Evolutionary conservation across 257 asterid species (phyloP).

Genomic region (Galeopsis tetrahit): DNA sequence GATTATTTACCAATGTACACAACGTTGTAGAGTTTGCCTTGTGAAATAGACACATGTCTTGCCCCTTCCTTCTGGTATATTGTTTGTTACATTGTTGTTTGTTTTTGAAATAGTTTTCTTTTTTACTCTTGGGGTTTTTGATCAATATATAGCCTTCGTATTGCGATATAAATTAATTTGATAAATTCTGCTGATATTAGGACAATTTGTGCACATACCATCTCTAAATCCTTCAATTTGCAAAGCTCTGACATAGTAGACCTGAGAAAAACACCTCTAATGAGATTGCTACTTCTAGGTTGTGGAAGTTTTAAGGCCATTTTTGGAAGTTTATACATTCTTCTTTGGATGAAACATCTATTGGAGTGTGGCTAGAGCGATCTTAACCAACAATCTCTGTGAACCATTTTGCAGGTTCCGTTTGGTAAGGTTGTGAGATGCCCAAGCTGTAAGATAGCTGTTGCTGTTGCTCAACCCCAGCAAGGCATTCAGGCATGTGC

Average conservation of each 20-base stretch:
- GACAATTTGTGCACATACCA: not conserved
- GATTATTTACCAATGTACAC: not conserved
- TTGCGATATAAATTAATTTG: not conserved
- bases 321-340: not conserved
- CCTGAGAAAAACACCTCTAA: not conserved
- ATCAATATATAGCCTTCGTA: not conserved
- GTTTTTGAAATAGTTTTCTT: not conserved
- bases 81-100: slow-evolving; percentile 20
- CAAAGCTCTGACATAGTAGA: slow-evolving; percentile 4
- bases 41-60: slow-evolving; percentile 12
- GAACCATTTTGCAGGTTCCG: slow-evolving; percentile 64
- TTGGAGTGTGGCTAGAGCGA: slow-evolving; percentile 7
- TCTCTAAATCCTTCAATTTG: slow-evolving; percentile 9
- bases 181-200: not conserved
- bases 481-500: slow-evolving; percentile 89
- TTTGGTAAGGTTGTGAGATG: slow-evolving; percentile 92
- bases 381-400: slow-evolving; percentile 4
- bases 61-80: not conserved
- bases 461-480: slow-evolving; percentile 93
- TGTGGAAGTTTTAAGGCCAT: not conserved
- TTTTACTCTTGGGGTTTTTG: not conserved
- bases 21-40: not conserved
- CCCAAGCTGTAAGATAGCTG: slow-evolving; percentile 85
- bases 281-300: not conserved
- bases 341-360: not conserved